Base-by-base conservation (phyloP, 306 rosid species). In the Ochetophila trinervis region DNA sequence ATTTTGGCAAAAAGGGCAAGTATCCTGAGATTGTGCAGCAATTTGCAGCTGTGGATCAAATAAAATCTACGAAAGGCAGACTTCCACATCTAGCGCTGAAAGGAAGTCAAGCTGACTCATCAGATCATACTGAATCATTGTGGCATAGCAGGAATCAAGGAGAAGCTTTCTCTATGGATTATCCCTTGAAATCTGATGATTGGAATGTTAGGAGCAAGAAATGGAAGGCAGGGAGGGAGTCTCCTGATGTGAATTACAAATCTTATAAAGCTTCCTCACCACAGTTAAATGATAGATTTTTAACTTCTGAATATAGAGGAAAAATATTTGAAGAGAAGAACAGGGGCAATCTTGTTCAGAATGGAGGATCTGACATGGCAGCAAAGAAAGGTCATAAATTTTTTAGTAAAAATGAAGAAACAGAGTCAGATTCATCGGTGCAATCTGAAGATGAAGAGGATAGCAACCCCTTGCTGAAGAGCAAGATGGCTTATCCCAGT, bases 401-500 rank as follows among this genome's bases (percentile, higher is more conserved):
- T 63, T 72, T 76, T 66, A 23, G 59, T 57, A 86, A 83, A 75
- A 72, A 75, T 61, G 96, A 88, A 85, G 97, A 94, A 72, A 94
- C 95, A 14, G 99, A 94, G 72, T 90, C 97, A 23, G 97, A 90
- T 70, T 90, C 99, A n/a, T 88, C 96, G 5, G 99, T 90, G 61
- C 89, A 83, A 68, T 73, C 78, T 74, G 87, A 85, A 23, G 95
- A 90, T 57, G 96, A 87, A 63, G 97, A 88, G 71, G 91, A 86
- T 78, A 55, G 71, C 73, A 86, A 80, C 88, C 88, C 89, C 57
- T 77, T 86, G 69, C 69, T 84, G 84, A 89, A 84, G 74, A 88
- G 89, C 53, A 90, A 87, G 76, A 72, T 78, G 71, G 79, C 96
- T 70, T 90, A 86, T 80, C 77, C 84, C 15, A 57, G 78, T 76